Evolutionary conservation across 2,329 filamentous ascomycete genomes (phyloP).

Genomic region (Teratosphaeria destructans): DNA sequence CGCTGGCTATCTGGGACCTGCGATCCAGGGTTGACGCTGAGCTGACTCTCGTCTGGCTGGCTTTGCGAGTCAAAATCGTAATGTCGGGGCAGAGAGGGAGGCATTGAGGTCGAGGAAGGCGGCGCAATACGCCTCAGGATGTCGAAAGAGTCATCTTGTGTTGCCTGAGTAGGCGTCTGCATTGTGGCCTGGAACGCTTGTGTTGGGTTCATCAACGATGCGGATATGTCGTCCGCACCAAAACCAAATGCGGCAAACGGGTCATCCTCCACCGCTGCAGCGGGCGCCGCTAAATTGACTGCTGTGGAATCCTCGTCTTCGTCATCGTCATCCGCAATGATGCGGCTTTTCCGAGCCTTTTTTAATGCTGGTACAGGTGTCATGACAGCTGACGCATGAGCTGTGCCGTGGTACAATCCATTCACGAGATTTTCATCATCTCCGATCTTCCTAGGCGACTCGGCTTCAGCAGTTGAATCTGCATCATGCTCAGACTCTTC

Average conservation of each 20-base stretch:
- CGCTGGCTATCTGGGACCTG: conserved; percentile 22
- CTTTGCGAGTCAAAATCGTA: conserved; percentile 1
- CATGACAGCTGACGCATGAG: neutral
- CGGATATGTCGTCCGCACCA: conserved; percentile 10
- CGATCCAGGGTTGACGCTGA: conserved; percentile 9
- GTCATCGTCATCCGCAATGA: conserved; percentile 27
- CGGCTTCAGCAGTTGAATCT: conserved; percentile 6
- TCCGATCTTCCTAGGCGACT: neutral
- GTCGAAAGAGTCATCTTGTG: conserved; percentile 34
- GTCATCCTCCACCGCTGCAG: conserved; percentile 10
- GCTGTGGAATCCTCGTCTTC: conserved; percentile 12
- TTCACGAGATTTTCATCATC: conserved; percentile 27
- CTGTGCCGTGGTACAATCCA: conserved; percentile 17
- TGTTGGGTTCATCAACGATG: conserved; percentile 23
- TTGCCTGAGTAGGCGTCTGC: conserved; percentile 25
- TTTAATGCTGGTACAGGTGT: conserved; percentile 7
- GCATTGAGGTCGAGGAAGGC: conserved; percentile 16
- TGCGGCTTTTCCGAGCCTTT: conserved; percentile 19
- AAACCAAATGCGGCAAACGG: conserved; percentile 26
- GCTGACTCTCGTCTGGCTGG: conserved; percentile 6
- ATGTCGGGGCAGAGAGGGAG: conserved; percentile 11
- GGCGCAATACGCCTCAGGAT: conserved; percentile 25
- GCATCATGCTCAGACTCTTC: conserved; percentile 19
- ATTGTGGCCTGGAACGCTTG: conserved; percentile 27
- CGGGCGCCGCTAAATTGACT: neutral